phyloP scores from a whole-genome alignment of 306 rosid genomes.

The Vicia villosa region DNA sequence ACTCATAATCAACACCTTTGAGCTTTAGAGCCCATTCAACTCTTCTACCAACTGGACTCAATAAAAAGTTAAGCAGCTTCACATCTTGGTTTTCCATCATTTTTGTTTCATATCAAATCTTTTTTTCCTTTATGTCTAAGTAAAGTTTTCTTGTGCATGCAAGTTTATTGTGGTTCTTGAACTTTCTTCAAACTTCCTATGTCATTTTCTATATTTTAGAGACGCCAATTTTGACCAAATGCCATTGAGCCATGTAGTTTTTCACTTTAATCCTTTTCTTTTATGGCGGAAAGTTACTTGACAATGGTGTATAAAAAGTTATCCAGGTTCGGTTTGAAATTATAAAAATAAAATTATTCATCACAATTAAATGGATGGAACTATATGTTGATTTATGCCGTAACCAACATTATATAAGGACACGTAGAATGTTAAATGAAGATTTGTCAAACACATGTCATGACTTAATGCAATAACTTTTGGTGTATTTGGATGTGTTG shows the following conservation, averaged over 20 bases:
- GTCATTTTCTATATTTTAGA: conserved; percentile 3
- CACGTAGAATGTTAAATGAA: no score
- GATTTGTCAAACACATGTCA: no score
- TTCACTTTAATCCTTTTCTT: background rate
- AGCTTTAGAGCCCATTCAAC: conserved; percentile 44
- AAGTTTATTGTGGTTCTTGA: background rate
- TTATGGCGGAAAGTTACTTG: background rate
- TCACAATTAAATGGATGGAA: no score
- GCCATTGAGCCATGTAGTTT: background rate
- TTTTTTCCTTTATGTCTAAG: background rate
- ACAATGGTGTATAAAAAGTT: background rate
- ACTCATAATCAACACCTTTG: conserved; percentile 39
- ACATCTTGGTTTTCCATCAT: conserved; percentile 39
- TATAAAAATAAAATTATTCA: background rate
- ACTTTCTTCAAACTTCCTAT: background rate
- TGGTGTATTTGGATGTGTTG: no score
- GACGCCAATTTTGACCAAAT: conserved; percentile 26
- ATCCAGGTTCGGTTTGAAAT: background rate
- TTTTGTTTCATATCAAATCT: background rate
- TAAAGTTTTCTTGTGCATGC: background rate
- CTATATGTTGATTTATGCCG: no score
- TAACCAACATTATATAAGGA: no score
- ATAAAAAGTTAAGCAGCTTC: conserved; percentile 33
- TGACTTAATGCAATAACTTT: no score
- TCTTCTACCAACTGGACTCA: conserved; percentile 40